Base-by-base conservation (phyloP, 257 asterid species). In the Przewalskia tangutica region DNA sequence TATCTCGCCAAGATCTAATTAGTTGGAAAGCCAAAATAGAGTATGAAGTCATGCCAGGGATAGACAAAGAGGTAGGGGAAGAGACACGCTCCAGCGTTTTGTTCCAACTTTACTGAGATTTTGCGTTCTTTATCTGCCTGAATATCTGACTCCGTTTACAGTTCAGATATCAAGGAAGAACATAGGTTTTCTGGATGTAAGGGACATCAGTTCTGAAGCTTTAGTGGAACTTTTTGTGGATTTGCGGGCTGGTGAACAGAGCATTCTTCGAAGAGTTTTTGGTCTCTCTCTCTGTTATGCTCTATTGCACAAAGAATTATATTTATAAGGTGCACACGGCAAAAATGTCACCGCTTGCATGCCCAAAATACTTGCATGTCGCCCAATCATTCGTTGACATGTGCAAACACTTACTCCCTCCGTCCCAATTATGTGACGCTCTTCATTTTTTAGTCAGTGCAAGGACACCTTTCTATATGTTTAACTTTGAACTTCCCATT, bases 141-240 rank as follows among this genome's bases (percentile, higher is more conserved):
- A 86, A 85, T 84, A 85, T 80, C 89, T 87, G 89, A 87, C 89
- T 89, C 91, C 91, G 89, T 89, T 90, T 90, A 93, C 98, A 94
- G 99, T 93, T 91, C 97, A 96, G 99, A 90, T 92, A 86, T 93
- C 97, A 86, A 93, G 90, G 92, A 89, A 85, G 90, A 90, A 85
- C 87, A 85, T 92, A 82, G 97, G 93, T 78, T 93, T 96, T 92
- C 97, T 94, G 51, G 98, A 96, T 83, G 91, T 77, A 81, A 96
- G 89, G 89, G 94, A 85, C 67, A 89, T 94, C 59, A 84, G 88
- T 73, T 83, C 94, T 55, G 93, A 93, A 56, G 97, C 89, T 48
- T 70, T 89, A 62, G 67, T 81, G 64, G 97, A 90, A 81, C 87
- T 96, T 87, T 91, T 84, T 80, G 73, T 81, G 85, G 99, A 95